Conservation (phyloP, 345 rosid species). For the Nasturtium officinale region DNA sequence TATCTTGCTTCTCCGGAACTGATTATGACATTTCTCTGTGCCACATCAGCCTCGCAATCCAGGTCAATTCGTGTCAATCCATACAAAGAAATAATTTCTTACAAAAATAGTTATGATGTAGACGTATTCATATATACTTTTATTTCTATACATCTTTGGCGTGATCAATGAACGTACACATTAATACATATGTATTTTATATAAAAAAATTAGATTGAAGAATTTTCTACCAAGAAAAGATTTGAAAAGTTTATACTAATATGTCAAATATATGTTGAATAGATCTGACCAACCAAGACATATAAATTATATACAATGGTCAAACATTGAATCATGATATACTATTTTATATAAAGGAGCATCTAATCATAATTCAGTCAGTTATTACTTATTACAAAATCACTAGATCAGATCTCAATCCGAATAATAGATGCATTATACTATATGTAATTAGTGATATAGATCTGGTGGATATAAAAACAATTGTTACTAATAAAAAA, state of each 20-base stretch:
- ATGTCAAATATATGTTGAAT: conserved; percentile 22
- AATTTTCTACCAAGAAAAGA: background rate
- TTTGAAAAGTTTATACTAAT: background rate
- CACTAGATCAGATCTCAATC: conserved; percentile 20
- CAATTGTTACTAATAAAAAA: conserved; percentile 6
- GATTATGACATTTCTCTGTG: conserved; percentile 34
- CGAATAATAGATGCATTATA: conserved; percentile 23
- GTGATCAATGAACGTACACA: background rate
- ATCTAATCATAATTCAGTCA: conserved; percentile 25
- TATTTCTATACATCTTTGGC: background rate
- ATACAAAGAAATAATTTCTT: conserved; percentile 10
- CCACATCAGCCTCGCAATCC: conserved; percentile 26
- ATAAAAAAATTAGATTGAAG: background rate
- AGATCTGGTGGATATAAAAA: conserved; percentile 26
- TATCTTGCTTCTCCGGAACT: conserved; percentile 8
- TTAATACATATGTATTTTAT: background rate
- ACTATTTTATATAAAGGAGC: background rate
- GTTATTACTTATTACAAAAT: background rate
- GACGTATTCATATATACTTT: background rate
- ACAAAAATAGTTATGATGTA: background rate
- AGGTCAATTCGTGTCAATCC: conserved; percentile 30
- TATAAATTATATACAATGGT: background rate
- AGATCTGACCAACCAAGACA: conserved; percentile 20
- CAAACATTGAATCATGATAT: conserved; percentile 1
- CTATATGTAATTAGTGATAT: conserved; percentile 6